These are phyloP conservation scores for Chondrus crispus DNA, from an alignment of 23 red algal species.

Conservation along the genomic window DNA sequence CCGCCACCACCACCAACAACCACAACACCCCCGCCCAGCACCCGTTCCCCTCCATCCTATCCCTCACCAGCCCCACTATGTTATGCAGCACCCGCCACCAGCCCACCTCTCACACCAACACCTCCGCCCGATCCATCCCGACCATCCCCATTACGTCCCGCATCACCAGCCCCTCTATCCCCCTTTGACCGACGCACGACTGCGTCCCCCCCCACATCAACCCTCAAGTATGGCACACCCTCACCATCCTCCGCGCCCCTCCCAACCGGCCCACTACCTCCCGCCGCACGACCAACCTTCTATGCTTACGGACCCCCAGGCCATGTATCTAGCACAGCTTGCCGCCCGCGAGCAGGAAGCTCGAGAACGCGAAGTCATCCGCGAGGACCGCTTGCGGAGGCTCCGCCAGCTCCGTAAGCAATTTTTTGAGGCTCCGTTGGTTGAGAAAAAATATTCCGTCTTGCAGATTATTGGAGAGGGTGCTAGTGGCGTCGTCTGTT, in stretches of 20 bases:
- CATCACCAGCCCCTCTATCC: background rate
- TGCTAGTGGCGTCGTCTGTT: slow-evolving; percentile 80
- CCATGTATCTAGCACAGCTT: background rate
- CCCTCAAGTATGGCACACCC: background rate
- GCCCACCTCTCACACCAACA: background rate
- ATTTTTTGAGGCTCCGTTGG: slow-evolving; percentile 73
- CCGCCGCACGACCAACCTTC: slow-evolving; percentile 22
- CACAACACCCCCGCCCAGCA: background rate
- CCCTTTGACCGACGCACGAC: background rate
- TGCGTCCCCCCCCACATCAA: background rate
- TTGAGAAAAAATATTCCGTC: slow-evolving; percentile 66
- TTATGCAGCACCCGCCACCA: background rate
- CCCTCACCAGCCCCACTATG: background rate
- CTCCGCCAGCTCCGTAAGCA: slow-evolving; percentile 61
- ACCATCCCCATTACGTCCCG: background rate
- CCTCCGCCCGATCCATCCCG: background rate
- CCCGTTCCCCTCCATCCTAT: background rate
- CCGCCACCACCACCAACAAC: background rate
- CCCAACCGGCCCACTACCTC: background rate
- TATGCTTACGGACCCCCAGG: too few species aligned
- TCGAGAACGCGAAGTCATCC: slow-evolving; percentile 1
- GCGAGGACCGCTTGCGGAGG: slow-evolving; percentile 37
- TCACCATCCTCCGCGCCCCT: background rate
- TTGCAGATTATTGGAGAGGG: slow-evolving; percentile 84
- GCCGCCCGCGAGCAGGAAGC: background rate